Evolutionary conservation across 345 rosid species (phyloP), one percentile per base, ranked within the genome.

Genomic region (Gossypium anomalum): DNA sequence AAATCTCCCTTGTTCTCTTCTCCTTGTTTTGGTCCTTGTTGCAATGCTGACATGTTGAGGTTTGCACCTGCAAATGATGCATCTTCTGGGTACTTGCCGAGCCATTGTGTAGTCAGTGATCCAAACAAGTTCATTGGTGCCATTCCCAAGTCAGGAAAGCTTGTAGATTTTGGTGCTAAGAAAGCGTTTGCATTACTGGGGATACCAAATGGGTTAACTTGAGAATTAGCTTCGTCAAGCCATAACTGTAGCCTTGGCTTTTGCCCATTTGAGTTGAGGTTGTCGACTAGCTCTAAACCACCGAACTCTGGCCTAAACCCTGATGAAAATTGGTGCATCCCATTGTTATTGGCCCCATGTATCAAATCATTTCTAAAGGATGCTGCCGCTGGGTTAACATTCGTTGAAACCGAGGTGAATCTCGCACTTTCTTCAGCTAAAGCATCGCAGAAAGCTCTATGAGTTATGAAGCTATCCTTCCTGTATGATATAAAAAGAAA

Each of bases 401-500:
- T 29, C 15, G 87, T 67, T 48, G 90, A 75, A 76, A 81, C 78
- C 9, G 96, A 53, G 60, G 84, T 78, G 64, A 84, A 90, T 72
- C 88, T 80, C 0, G 87, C 83, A 71, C 86, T 89, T 75, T 89
- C 96, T 83, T 92, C 98, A 51, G 97, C 94, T 75, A 93, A 85
- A 61, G 98, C 98, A 73, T 93, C 98, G 80, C 98, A 93, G 73
- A 93, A 93, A 12, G 98, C 98, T 84, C 97, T 92, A 82, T 93
- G 98, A 15, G 97, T 93, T 2, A 93, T 88, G 82, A 93, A 93
- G 75, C 97, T 94, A 76, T 94, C 98, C 82, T 91, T 90, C 92
- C 98, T 94, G 94, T 70, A 34, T 41, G 57, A 45, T 22, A 16
- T 6, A 4, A 82, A 14, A 82, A 75, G 1, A n/a, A 38, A 63